Evolutionary conservation across 208 protist genomes (phyloP), one percentile per base, ranked within the genome.

Genomic region (Leishmania gerbilli): DNA sequence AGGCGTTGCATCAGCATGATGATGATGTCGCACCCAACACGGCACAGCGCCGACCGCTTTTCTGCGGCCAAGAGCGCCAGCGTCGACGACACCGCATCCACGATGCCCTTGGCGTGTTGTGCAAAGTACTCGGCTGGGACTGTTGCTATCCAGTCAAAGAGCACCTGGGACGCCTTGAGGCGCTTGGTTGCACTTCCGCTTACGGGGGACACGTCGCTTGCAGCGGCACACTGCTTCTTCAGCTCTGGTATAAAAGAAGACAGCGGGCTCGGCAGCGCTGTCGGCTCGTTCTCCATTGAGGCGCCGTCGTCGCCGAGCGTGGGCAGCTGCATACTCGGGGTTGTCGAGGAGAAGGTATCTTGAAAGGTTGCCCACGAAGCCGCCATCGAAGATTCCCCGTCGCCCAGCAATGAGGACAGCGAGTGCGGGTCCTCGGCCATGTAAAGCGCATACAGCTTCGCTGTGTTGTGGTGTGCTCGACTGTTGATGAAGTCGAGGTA

Each of bases 31-130:
- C 94, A 97, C 24, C 88, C 92, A 3, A 88, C 76, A 1, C 92
- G 92, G 79, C 94, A 97, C 45, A 97, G 86, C 2, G 91, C 88
- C 8, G 92, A 96, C 7, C 94, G 90, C 84, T 95, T 95, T 75
- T 97, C 94, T 31, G 68, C 75, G 0, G 84, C 83, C 27, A 94
- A 90, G 27, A 86, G 84, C n/a, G 68, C 37, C 71, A 97, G 79
- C 17, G 87, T 79, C 17, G 74, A 75, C 7, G 80, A 42, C n/a
- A 95, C 58, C 5, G 76, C 53, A 17, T 68, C 75, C 9, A 88
- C 64, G 34, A 93, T 74, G 0, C 27, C 56, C 65, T 75, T 71
- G 1, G 88, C 74, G 49, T 89, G 76, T 37, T 51, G 47, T 7
- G 79, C 42, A 69, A 92, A 91, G 74, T 82, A 77, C 31, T 90